Percentiles rank a stretch among this genome's conserved stretches.
These are phyloP conservation scores for Danielia oregonensis DNA, from an alignment of 805 yeast species.

Conservation along the genomic window DNA sequence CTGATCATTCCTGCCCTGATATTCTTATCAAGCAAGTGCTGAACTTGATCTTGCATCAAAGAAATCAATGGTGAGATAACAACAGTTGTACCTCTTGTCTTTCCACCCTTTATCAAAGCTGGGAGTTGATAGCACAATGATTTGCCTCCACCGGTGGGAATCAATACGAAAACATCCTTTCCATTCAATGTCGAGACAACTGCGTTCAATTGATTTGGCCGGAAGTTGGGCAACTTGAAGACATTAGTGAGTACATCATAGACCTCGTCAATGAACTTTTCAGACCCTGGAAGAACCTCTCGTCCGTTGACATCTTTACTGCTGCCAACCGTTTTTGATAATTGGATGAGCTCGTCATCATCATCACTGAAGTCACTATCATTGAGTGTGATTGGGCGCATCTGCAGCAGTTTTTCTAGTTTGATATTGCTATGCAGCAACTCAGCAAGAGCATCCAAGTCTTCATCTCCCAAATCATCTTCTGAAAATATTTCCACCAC, in stretches of 20 bases:
- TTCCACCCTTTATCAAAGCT: conserved; percentile 74
- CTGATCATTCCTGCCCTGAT: conserved; percentile 86
- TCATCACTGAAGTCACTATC: conserved; percentile 28
- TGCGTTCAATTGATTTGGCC: conserved; percentile 85
- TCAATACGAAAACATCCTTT: conserved; percentile 84
- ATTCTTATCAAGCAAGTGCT: conserved; percentile 61
- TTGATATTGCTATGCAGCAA: conserved; percentile 8
- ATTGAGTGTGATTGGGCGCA: conserved; percentile 6
- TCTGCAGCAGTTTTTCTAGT: neutral
- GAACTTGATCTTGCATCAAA: conserved; percentile 96
- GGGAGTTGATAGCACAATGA: conserved; percentile 95
- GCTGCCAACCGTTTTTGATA: conserved; percentile 9
- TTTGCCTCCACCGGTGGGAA: conserved; percentile 99
- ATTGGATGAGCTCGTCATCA: conserved; percentile 26
- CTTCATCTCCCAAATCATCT: conserved; percentile 23
- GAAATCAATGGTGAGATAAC: conserved; percentile 95
- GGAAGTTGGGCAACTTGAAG: conserved; percentile 64
- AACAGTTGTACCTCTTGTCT: conserved; percentile 77
- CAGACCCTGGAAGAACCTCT: conserved; percentile 21
- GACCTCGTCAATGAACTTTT: conserved; percentile 67
- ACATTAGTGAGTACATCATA: conserved; percentile 49
- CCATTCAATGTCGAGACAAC: conserved; percentile 73
- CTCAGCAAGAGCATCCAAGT: conserved; percentile 9
- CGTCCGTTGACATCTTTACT: conserved; percentile 1
- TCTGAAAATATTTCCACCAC: conserved; percentile 38